A percentile compares a stretch with the other conserved stretches of the same genome.
phyloP scores from a whole-genome alignment of 2,329 filamentous ascomycete genomes.

The Harringtonia aguacate region DNA sequence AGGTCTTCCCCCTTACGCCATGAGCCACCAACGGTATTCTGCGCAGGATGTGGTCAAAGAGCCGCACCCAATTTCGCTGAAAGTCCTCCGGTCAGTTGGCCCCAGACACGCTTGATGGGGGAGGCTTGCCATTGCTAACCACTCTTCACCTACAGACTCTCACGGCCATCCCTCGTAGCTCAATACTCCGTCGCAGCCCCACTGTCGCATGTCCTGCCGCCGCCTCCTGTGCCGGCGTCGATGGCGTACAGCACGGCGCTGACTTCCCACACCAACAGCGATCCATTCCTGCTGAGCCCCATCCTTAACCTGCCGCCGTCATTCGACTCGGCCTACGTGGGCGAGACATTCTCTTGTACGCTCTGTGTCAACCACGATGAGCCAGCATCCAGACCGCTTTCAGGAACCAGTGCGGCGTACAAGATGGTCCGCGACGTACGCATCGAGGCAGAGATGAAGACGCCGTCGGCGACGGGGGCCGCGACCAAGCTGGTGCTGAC shows the following conservation, averaged over 20 bases:
- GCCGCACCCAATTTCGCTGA: conserved; percentile 68
- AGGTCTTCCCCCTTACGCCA: conserved; percentile 15
- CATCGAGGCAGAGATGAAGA: conserved; percentile 92
- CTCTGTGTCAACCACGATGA: conserved; percentile 90
- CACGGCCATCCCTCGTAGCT: conserved; percentile 64
- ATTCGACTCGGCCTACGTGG: conserved; percentile 91
- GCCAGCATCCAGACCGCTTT: conserved; percentile 18
- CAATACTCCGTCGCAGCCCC: conserved; percentile 53
- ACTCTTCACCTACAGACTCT: conserved; percentile 40
- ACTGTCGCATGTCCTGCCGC: conserved; percentile 27
- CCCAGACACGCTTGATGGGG: too few relatives aligned
- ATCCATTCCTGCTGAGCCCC: conserved; percentile 48
- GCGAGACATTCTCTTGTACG: conserved; percentile 89
- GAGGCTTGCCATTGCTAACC: background rate
- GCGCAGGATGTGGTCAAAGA: conserved; percentile 55
- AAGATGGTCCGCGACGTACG: conserved; percentile 62
- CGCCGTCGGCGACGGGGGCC: conserved; percentile 47
- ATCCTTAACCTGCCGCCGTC: conserved; percentile 77
- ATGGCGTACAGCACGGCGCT: conserved; percentile 49
- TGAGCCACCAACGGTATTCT: conserved; percentile 49
- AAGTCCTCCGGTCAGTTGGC: conserved; percentile 52
- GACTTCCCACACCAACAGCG: conserved; percentile 30
- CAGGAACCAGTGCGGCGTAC: conserved; percentile 13
- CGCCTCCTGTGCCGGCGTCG: conserved; percentile 50
- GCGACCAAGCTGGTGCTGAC: conserved; percentile 45